phyloP scores from a whole-genome alignment of 1,284 basidiomycete species.

The Sanghuangporus weigelae region DNA sequence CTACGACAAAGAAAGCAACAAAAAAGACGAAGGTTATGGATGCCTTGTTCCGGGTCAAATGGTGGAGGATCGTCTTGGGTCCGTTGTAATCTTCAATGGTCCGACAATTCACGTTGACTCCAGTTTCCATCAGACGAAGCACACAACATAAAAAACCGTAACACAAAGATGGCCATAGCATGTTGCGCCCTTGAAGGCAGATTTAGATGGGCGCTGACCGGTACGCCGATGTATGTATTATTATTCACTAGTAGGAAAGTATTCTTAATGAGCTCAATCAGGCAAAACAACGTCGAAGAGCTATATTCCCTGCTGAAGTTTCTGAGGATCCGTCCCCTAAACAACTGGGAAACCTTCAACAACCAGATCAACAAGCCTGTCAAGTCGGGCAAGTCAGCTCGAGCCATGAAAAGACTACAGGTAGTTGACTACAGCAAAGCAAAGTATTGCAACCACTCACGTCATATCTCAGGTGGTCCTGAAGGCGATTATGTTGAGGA shows the following conservation, averaged over 20 bases:
- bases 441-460: background rate
- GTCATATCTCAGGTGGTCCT: constrained; percentile 59
- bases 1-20: constrained; percentile 30
- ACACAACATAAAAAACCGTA: constrained; percentile 94
- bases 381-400: constrained; percentile 59
- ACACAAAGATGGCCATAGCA: constrained; percentile 76
- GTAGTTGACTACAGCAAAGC: constrained; percentile 29
- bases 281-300: constrained; percentile 87
- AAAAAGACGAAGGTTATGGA: constrained; percentile 42
- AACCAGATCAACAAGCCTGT: constrained; percentile 77
- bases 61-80: constrained; percentile 87
- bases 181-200: constrained; percentile 76
- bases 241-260: background rate
- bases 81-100: constrained; percentile 18
- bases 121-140: constrained; percentile 72
- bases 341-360: constrained; percentile 78
- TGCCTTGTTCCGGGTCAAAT: constrained; percentile 77
- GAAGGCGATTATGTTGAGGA: constrained; percentile 85
- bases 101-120: background rate
- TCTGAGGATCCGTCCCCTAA: constrained; percentile 78
- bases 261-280: constrained; percentile 20
- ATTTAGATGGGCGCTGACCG: constrained; percentile 87
- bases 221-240: constrained; percentile 75
- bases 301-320: constrained; percentile 89
- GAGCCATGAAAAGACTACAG: constrained; percentile 83